These are phyloP conservation scores for Botryotinia globosa DNA, from an alignment of 2,329 filamentous ascomycete genomes.

Conservation along the genomic window DNA sequence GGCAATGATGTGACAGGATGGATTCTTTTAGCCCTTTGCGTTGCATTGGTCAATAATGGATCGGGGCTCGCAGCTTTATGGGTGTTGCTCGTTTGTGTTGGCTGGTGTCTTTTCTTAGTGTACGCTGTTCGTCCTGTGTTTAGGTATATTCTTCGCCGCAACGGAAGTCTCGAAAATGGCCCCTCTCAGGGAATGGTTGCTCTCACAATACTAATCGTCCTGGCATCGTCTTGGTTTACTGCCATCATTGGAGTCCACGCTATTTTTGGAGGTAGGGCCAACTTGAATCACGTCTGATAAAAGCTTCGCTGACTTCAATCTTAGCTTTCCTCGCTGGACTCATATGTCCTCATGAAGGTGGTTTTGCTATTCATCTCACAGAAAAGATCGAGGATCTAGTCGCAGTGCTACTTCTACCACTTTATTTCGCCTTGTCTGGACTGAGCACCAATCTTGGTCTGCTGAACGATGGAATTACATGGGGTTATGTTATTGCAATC, in stretches of 20 bases:
- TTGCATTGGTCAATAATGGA: constrained; percentile 85
- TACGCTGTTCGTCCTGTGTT: constrained; percentile 72
- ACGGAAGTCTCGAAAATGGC: constrained; percentile 78
- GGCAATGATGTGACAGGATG: constrained; percentile 90
- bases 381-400: constrained; percentile 95
- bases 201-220: constrained; percentile 74
- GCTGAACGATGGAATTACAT: constrained; percentile 75
- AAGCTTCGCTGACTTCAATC: constrained; percentile 10
- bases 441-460: constrained; percentile 84
- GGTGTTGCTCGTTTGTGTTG: constrained; percentile 73
- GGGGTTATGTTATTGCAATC: constrained; percentile 86
- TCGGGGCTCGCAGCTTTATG: constrained; percentile 80
- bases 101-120: constrained; percentile 72
- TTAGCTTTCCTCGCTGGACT: constrained; percentile 79
- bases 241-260: constrained; percentile 88
- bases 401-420: constrained; percentile 75
- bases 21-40: constrained; percentile 89
- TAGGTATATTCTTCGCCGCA: constrained; percentile 68
- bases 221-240: constrained; percentile 82
- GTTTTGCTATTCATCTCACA: constrained; percentile 85
- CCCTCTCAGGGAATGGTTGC: constrained; percentile 83
- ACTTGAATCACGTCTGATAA: neutral
- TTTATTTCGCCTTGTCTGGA: constrained; percentile 92
- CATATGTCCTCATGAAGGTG: constrained; percentile 85
- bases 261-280: constrained; percentile 66